Evolutionary conservation across 2,329 filamentous ascomycete genomes (phyloP), one percentile per base, ranked within the genome.

Genomic region (Elsinoe perseae): DNA sequence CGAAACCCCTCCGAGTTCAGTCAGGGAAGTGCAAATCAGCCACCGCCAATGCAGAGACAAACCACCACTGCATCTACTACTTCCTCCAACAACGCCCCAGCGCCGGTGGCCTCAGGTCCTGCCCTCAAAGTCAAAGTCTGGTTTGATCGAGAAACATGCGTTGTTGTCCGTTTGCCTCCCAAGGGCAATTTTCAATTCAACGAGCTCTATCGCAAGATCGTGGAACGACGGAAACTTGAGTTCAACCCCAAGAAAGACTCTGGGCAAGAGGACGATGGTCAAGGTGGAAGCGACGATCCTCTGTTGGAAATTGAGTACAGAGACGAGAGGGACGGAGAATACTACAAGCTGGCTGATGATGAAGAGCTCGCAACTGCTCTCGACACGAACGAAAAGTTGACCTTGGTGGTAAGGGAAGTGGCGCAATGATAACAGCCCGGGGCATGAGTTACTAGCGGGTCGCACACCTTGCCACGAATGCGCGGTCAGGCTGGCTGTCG

Each of bases 61-160:
- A 50, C 14, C 16, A 59, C 59, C 14, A 30, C 50, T 8, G 25
- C 56, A 32, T 46, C 42, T 16, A 50, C 23, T 25, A 34, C 46
- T 16, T 54, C 44, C n/a, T 54, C 46, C 21, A 53, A 48, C 38
- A 54, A 50, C 34, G 27, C 53, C 8, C 40, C 38, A 10, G 27
- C 42, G 2, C 25, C 40, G 30, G 53, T 23, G 18, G 40, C 27
- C 18, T 21, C 40, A 20, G 65, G 65, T 16, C 68, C 67, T 8
- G 70, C 73, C 1, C 66, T 96, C 75, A 97, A 96, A 72, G 87
- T 97, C 69, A 97, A 97, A 74, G 86, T 96, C 55, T 93, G 88
- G 74, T 96, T 89, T 74, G 87, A 92, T 58, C 69, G 74, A 62
- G 86, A 91, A 59, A 92, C 96, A 63, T 82, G 95, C 57, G 92